Evolutionary conservation across 169 alveolate genomes (phyloP), one percentile per base, ranked within the genome.

Genomic region (Eimeria maxima): DNA sequence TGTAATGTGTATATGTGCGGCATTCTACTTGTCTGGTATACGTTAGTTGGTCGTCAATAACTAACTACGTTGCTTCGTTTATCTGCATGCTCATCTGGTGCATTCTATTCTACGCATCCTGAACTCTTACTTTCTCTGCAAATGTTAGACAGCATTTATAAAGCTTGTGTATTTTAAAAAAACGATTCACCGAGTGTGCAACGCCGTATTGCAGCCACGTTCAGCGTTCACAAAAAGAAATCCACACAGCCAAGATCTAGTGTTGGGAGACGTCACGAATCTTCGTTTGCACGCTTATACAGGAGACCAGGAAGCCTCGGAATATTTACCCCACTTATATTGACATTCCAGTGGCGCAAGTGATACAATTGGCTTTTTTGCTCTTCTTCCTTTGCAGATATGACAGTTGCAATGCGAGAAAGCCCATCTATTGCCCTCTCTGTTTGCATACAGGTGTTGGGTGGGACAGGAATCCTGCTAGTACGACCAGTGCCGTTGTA

Each of bases 291-390:
- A 0, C 22, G 80, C n/a, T 69, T 24, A 13, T 3, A 47, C 27
- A 69, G 80, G 80, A 69, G 80, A 29, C 80, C 27, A 29, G 80
- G 80, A 69, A 69, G 80, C 11, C 50, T 33, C 80, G 80, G 80
- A 69, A 69, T 69, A 33, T 69, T 69, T 50, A 69, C 80, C 3
- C 50, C 80, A 29, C 50, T 69, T 10, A 27, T n/a, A 10, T 69
- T 33, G 50, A 69, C 27, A 6, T 69, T 69, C 80, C 80, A 69
- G n/a, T 69, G 80, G 11, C 80, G 80, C 5, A 69, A 47, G 80
- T 69, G 20, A 16, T 69, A 69, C 80, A 69, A 13, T 3, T 69
- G 80, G 27, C n/a, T 27, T 69, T 33, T 69, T 33, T 69, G 80
- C 50, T 69, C 80, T 13, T 29, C 13, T 69, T 69, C 80, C 50